Evolutionary conservation across 495 filamentous ascomycete species (phyloP).

Genomic region (Thermothielavioides terrestris): DNA sequence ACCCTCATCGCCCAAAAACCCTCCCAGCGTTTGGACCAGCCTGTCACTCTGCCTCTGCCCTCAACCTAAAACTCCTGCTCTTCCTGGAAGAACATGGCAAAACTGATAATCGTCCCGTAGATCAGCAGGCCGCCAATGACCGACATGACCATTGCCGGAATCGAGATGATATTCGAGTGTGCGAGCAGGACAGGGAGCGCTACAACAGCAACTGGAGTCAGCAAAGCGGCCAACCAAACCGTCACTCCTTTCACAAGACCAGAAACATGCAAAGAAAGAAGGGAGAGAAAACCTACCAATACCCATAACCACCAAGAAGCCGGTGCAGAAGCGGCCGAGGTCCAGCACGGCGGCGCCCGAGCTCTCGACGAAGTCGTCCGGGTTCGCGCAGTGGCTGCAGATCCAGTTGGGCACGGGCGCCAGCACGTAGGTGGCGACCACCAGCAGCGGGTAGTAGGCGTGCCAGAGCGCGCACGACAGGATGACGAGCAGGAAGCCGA

Average conservation of each 20-base stretch:
- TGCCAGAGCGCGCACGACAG: conserved; percentile 91
- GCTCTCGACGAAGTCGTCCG: conserved; percentile 95
- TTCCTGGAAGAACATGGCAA: conserved; percentile 96
- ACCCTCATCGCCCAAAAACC: background rate
- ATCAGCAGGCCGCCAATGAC: conserved; percentile 87
- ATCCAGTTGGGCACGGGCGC: conserved; percentile 96
- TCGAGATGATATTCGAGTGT: conserved; percentile 68
- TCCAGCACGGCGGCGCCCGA: conserved; percentile 73
- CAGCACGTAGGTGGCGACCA: conserved; percentile 89
- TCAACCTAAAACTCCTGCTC: conserved; percentile 66
- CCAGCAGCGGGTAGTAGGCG: conserved; percentile 86
- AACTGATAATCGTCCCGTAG: conserved; percentile 96
- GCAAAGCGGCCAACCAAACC: too few species aligned
- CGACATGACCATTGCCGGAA: conserved; percentile 91
- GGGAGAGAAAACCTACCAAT: conserved; percentile 58
- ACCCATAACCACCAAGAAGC: conserved; percentile 96
- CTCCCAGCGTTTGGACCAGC: background rate
- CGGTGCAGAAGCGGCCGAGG: conserved; percentile 88
- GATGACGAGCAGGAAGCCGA: conserved; percentile 98
- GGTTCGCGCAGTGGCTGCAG: conserved; percentile 75
- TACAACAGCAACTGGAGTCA: conserved; percentile 30
- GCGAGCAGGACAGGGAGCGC: conserved; percentile 87
- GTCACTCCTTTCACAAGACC: background rate
- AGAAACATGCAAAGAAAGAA: background rate
- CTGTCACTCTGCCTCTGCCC: background rate